These are phyloP conservation scores for Thecaphora frezii DNA, from an alignment of 1,284 basidiomycete species.

Conservation along the genomic window DNA sequence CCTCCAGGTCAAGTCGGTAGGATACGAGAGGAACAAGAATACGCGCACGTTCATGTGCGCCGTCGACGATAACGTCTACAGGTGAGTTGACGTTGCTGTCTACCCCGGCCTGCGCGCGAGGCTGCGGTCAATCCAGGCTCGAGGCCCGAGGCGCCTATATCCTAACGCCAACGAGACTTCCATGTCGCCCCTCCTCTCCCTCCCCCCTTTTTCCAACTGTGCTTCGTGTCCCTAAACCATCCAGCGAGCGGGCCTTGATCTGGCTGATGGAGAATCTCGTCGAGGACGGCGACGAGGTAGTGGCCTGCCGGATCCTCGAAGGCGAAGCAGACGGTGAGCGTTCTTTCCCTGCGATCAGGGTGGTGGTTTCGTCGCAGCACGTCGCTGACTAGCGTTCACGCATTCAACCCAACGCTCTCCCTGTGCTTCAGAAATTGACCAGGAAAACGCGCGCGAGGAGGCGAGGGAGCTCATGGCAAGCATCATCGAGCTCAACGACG, in stretches of 20 bases:
- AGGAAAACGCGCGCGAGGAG: slow-evolving; percentile 81
- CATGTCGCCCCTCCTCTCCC: no score
- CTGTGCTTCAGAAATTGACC: slow-evolving; percentile 61
- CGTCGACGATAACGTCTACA: slow-evolving; percentile 70
- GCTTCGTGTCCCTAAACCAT: no score
- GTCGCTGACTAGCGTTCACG: no score
- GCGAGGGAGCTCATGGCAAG: slow-evolving; percentile 79
- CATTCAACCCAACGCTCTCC: no score
- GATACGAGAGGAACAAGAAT: slow-evolving; percentile 74
- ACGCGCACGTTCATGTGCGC: slow-evolving; percentile 91
- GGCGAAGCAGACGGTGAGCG: slow-evolving; percentile 72
- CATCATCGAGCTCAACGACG: slow-evolving; percentile 79
- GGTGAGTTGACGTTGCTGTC: slow-evolving; percentile 3
- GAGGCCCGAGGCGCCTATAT: no score
- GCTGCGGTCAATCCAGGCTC: not conserved
- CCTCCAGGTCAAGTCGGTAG: slow-evolving; percentile 77
- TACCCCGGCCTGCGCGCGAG: not conserved
- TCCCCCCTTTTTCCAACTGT: no score
- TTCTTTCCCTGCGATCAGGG: no score
- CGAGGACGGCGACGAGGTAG: slow-evolving; percentile 90
- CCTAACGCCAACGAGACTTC: no score
- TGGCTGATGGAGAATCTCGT: slow-evolving; percentile 74
- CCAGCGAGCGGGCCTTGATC: slow-evolving; percentile 50
- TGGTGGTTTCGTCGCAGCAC: no score
- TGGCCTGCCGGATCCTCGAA: slow-evolving; percentile 87